Base-by-base conservation (phyloP, 805 yeast species). In the Candida piceae region DNA sequence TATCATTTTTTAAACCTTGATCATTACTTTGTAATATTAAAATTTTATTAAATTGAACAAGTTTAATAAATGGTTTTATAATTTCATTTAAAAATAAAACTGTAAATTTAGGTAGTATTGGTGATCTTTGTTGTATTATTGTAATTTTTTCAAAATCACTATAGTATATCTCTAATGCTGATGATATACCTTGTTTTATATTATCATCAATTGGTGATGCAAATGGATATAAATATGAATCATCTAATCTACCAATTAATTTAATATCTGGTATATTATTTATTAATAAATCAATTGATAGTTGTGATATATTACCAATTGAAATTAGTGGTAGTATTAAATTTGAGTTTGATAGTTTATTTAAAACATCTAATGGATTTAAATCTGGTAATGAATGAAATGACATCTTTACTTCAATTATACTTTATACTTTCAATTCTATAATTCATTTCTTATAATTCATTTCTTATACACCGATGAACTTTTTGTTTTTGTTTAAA, bases 221-320 rank as follows among this genome's bases (percentile, higher is more conserved):
- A 62, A 90, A 86, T 3, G 97, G 96, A 52, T 83, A 84, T 7
- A 88, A 58, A 45, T 66, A 74, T 3, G 64, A 57, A 35, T 78
- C 79, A 49, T 83, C 82, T 20, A 89, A 59, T 12, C 72, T 52
- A 9, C 73, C 77, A 3, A 80, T 66, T 26, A 72, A 72, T 38
- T 58, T 44, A 40, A 80, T 72, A 4, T 66, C 67, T 5, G 54
- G 46, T 17, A 73, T 60, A n/a, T 80, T 75, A 49, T 81, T 82
- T 8, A 88, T 65, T 18, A 90, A 60, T 21, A 89, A 64, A 57
- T 89, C 97, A 5, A 74, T 58, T 0, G 89, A 62, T 33, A 90
- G 63, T 57, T 93, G 98, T 0, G 97, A 94, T 3, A 88, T 82
- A 51, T 90, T 93, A 7, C 95, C 97, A 5, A 85, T 72, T 4